Base-by-base conservation (phyloP, 139 green algal genomes). In the Haematococcus sp. region DNA sequence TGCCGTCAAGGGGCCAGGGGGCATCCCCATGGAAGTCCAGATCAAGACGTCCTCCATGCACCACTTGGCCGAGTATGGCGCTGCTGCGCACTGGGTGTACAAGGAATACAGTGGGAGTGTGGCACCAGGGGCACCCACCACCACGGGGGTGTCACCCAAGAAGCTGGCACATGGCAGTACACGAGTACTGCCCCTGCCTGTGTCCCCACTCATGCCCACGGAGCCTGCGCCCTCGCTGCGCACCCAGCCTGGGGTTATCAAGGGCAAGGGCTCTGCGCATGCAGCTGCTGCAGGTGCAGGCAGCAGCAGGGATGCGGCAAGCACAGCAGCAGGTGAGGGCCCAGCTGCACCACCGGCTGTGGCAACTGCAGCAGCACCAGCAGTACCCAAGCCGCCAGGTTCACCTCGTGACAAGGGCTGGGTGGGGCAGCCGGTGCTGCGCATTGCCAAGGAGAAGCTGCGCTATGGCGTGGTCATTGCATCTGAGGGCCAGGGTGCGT, bases 61-160 rank as follows among this genome's bases (percentile, higher is more conserved):
- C 70, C 66, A 85, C 30, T 73, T 85, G 35, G 79, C 79, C 40
- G 78, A 97, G 81, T 96, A 94, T 67, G 92, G 92, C 31, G 76
- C 76, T 5, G 92, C 93, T 3, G 89, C 92, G 1, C 93, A 97
- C 83, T 97, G 90, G 89, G 80, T 84, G 1, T 97, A 97, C 84
- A 97, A 97, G 75, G 92, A 94, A 63, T 49, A 49, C 40, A 49
- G 40, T 49, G 40, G 40, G 40, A 11, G 40, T 7, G 7, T 7
- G 40, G 40, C 40, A 19, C 40, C 40, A 19, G 40, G 40, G 40
- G 58, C 65, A 67, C 40, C 28, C 60, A 63, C 20, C 60, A 74
- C 49, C 74, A 77, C 68, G 66, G 56, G 28, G 20, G 27, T 66
- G 25, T 30, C 58, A 20, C 16, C 16, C 25, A 49, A 11, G 40